Evolutionary conservation across 2,329 filamentous ascomycete species (phyloP).

Genomic region (Colletotrichum kahawae): DNA sequence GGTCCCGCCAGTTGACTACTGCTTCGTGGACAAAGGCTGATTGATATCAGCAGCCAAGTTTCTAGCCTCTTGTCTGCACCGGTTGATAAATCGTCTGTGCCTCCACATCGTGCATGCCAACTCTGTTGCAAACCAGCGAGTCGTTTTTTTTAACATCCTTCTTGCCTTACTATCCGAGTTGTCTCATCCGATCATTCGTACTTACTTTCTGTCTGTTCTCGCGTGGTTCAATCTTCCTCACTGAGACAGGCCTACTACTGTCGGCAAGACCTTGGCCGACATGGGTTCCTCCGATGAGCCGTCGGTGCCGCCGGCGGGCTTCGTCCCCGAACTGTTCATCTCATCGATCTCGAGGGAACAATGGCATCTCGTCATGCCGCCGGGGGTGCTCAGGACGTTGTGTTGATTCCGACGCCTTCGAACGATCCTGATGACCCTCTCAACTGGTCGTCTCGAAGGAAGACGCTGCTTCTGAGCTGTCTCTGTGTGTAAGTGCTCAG

Average conservation of each 20-base stretch:
- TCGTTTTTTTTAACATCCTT: not conserved
- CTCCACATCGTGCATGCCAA: not conserved
- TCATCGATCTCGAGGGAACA: conserved; percentile 41
- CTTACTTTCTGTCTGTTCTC: not conserved
- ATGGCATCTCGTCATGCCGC: conserved; percentile 35
- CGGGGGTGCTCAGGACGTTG: conserved; percentile 42
- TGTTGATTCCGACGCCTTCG: conserved; percentile 55
- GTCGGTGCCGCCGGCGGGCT: not conserved
- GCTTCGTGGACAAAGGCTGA: not conserved
- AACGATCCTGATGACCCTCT: conserved; percentile 57
- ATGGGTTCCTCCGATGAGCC: not conserved
- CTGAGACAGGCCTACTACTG: not conserved
- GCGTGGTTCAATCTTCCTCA: accelerated
- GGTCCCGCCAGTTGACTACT: not conserved
- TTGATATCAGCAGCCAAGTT: not conserved
- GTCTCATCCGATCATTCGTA: not conserved
- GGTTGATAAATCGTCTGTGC: not conserved
- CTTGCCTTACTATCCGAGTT: not conserved
- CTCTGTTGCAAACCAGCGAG: not conserved
- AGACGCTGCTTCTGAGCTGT: conserved; percentile 30
- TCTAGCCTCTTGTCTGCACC: not conserved
- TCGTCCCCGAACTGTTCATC: conserved; percentile 44
- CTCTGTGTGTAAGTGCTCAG: conserved; percentile 30
- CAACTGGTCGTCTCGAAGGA: conserved; percentile 46
- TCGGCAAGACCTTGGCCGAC: not conserved